A percentile compares a stretch with the other conserved stretches of the same genome.
Conservation (phyloP, 225 moss, liverwort and hornwort genomes). For the Sphagnum tenellum region DNA sequence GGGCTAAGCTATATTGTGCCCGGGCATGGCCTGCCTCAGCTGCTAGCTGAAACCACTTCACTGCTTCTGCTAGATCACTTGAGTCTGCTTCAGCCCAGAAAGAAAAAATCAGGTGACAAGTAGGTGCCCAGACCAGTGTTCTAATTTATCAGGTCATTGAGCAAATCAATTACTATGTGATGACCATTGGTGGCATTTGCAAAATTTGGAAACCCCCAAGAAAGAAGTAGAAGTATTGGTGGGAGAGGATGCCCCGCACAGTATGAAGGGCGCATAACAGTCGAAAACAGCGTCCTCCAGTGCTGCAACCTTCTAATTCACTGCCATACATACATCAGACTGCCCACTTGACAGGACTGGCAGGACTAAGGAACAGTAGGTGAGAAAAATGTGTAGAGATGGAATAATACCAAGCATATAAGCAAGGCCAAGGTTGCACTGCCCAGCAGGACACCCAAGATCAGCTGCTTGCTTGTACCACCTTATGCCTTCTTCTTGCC, state of each 20-base stretch:
- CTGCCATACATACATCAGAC: too few relatives aligned
- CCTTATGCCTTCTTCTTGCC: constrained; percentile 54
- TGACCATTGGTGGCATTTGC: too few relatives aligned
- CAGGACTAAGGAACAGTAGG: neutral
- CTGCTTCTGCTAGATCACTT: constrained; percentile 43
- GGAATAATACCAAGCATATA: constrained; percentile 51
- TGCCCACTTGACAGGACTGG: too few relatives aligned
- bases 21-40: constrained; percentile 61
- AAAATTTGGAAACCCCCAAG: too few relatives aligned
- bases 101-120: neutral
- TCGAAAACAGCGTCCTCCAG: too few relatives aligned
- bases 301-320: too few relatives aligned
- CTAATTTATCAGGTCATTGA: too few relatives aligned
- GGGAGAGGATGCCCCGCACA: too few relatives aligned
- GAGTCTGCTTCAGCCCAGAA: constrained; percentile 28
- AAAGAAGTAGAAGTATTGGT: too few relatives aligned
- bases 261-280: too few relatives aligned
- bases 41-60: constrained; percentile 59
- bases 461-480: constrained; percentile 79
- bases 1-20: constrained; percentile 70
- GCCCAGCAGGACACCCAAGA: constrained; percentile 61
- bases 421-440: constrained; percentile 79
- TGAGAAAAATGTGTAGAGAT: neutral
- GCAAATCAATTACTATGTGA: too few relatives aligned
- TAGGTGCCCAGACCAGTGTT: too few relatives aligned